These are phyloP conservation scores for Orbilia ellipsospora DNA, from an alignment of 2,329 filamentous ascomycete species.

Conservation along the genomic window DNA sequence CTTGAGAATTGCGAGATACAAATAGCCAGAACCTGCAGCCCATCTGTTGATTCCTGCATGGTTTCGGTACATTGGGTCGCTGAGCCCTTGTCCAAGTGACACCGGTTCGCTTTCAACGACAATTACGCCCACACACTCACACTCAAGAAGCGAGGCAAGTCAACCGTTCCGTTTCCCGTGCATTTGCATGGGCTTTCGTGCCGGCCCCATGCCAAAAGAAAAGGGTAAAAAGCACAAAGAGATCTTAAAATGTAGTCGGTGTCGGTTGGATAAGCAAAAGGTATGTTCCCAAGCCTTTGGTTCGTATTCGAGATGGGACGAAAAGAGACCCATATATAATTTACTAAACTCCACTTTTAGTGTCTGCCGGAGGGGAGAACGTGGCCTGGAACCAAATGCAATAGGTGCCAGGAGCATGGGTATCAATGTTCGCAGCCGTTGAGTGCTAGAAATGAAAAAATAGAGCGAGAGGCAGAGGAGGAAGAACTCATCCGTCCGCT, in stretches of 20 bases:
- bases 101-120: slow-evolving; percentile 50
- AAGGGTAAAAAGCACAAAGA: slow-evolving; percentile 56
- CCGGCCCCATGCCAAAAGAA: slow-evolving; percentile 55
- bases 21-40: slow-evolving; percentile 48
- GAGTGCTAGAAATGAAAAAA: slow-evolving; percentile 56
- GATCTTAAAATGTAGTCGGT: slow-evolving; percentile 55
- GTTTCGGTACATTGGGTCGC: slow-evolving; percentile 52
- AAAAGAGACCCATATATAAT: slow-evolving; percentile 3
- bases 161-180: slow-evolving; percentile 44
- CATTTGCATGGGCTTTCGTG: slow-evolving; percentile 49
- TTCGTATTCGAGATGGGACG: slow-evolving; percentile 32
- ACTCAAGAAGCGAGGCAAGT: slow-evolving; percentile 43
- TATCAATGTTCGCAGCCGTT: slow-evolving; percentile 54
- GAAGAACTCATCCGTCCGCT: slow-evolving; percentile 42
- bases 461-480: slow-evolving; percentile 54
- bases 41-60: slow-evolving; percentile 49
- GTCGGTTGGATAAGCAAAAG: slow-evolving; percentile 55
- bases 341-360: slow-evolving; percentile 47
- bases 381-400: slow-evolving; percentile 55
- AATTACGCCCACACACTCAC: slow-evolving; percentile 23
- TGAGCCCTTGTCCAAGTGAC: slow-evolving; percentile 54
- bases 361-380: slow-evolving; percentile 52
- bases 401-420: slow-evolving; percentile 55
- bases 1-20: slow-evolving; percentile 50
- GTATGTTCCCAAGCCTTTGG: slow-evolving; percentile 37